Base-by-base conservation (phyloP, 208 protist genomes). In the Acanthamoeba castellanii region DNA sequence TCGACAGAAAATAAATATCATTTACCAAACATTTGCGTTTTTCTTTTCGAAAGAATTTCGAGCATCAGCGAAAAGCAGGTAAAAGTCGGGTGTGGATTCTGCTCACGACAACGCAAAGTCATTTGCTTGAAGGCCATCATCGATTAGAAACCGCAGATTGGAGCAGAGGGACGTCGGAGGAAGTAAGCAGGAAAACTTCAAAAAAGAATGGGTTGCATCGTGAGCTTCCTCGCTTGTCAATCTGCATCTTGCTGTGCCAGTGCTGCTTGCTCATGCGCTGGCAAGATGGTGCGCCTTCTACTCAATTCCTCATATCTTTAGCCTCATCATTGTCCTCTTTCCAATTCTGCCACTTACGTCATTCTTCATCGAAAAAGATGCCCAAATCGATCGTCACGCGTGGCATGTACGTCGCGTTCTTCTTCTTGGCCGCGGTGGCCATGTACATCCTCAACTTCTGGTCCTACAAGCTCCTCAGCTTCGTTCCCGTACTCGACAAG, bases 321-420 rank as follows among this genome's bases (percentile, higher is more conserved):
- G 3, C 30, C 30, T 2, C 30, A 30, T 72, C 9, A 72, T 22
- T 18, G 7, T 66, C 14, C 59, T n/a, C 20, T 64, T 64, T 16
- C 13, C 20, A 27, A 64, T 64, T 64, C 20, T 70, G 8, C 32
- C n/a, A 37, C 70, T 18, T 45, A 37, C 37, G 1, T 22, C 59
- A 25, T n/a, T 18, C 25, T 66, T 66, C 59, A n/a, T 20, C 14
- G 8, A 11, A 2, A 55, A 55, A 66, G 59, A 64, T 52, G 59
- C 78, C 70, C 72, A 96, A 95, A 76, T 93, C 95, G 42, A 91
- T 95, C 70, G 55, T 52, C 52, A 95, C 93, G 59, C 85, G 95
- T 72, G 52, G 90, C 72, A 32, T 96, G n/a, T 96, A 96, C 92
- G 64, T 95, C 27, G 32, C 94, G 6, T 95, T 95, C 47, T 96